Evolutionary conservation across 176 grass and related monocot genomes (phyloP).

Genomic region (Tillandsia leiboldiana): DNA sequence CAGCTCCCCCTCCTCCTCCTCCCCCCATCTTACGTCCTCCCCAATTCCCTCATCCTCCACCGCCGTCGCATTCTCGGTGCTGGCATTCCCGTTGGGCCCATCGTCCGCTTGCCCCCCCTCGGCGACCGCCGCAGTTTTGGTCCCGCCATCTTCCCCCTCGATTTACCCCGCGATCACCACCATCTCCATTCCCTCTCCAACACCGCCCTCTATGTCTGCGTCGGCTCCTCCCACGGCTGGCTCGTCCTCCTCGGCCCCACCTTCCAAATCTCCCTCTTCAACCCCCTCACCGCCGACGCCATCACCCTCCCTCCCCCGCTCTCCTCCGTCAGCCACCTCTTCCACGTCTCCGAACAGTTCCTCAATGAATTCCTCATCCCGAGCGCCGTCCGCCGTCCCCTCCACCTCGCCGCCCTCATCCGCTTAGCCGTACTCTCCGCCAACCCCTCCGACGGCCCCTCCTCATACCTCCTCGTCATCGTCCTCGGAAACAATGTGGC

Average conservation of each 20-base stretch:
- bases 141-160: too few relatives aligned
- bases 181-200: too few relatives aligned
- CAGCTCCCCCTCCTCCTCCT: too few relatives aligned
- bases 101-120: too few relatives aligned
- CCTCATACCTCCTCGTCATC: background rate
- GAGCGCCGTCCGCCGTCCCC: background rate
- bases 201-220: too few relatives aligned
- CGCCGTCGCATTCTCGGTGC: too few relatives aligned
- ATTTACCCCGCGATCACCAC: too few relatives aligned
- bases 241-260: background rate
- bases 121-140: too few relatives aligned
- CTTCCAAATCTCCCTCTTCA: background rate
- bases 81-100: too few relatives aligned
- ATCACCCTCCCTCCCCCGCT: background rate
- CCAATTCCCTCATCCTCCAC: too few relatives aligned
- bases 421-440: background rate
- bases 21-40: too few relatives aligned
- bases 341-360: background rate
- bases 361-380: background rate
- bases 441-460: background rate
- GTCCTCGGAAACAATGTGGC: background rate
- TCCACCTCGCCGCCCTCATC: background rate
- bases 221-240: too few relatives aligned
- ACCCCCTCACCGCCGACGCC: background rate
- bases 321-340: background rate